phyloP scores from a whole-genome alignment of 2,329 filamentous ascomycete species.

The Tricladium varicosporioides region DNA sequence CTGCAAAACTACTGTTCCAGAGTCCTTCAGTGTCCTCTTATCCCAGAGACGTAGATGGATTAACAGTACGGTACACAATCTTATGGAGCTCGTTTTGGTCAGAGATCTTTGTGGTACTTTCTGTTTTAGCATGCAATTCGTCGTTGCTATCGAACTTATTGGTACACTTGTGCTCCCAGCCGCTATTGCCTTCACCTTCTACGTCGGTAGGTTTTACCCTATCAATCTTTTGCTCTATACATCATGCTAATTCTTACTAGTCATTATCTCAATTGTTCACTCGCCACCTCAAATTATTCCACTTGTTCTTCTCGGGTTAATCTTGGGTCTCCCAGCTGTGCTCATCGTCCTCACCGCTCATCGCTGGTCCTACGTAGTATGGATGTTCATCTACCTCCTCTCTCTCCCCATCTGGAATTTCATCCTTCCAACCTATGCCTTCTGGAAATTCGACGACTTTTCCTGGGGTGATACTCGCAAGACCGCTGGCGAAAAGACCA shows the following conservation, averaged over 20 bases:
- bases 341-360: slow-evolving; percentile 93
- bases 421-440: slow-evolving; percentile 87
- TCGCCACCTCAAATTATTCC: slow-evolving; percentile 83
- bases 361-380: slow-evolving; percentile 84
- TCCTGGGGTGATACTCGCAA: slow-evolving; percentile 98
- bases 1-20: slow-evolving; percentile 96
- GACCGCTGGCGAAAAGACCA: slow-evolving; percentile 84
- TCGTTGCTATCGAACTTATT: slow-evolving; percentile 91
- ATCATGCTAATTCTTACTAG: slow-evolving; percentile 41
- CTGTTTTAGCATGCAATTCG: slow-evolving; percentile 99
- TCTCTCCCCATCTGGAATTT: slow-evolving; percentile 98
- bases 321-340: slow-evolving; percentile 88
- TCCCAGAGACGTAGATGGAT: slow-evolving; percentile 98
- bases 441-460: slow-evolving; percentile 99
- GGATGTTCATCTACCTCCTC: slow-evolving; percentile 95
- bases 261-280: slow-evolving; percentile 80
- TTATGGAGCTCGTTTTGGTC: slow-evolving; percentile 96
- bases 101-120: slow-evolving; percentile 97
- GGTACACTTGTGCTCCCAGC: slow-evolving; percentile 93
- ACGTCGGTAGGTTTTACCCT: slow-evolving; percentile 68
- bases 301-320: slow-evolving; percentile 81
- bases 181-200: slow-evolving; percentile 95
- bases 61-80: slow-evolving; percentile 97
- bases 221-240: no score
- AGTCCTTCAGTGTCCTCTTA: slow-evolving; percentile 85